phyloP scores from a whole-genome alignment of 1,139 yeast species.

The Yamadazyma spencermartinsiae region DNA sequence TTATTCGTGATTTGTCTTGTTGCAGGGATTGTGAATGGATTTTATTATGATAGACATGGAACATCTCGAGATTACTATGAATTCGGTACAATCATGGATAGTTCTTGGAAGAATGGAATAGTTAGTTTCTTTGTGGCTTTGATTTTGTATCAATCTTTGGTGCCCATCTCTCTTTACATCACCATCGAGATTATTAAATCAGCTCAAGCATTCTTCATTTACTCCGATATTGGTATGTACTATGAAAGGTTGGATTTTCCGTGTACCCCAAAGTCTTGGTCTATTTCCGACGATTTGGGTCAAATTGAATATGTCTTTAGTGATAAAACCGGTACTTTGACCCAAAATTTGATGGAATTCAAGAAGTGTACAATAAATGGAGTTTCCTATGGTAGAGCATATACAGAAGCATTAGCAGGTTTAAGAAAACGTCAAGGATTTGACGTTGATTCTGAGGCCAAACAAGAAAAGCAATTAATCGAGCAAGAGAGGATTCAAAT shows the following conservation, averaged over 20 bases:
- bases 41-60: slow-evolving; percentile 36
- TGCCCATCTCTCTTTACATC: slow-evolving; percentile 60
- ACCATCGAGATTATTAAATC: slow-evolving; percentile 62
- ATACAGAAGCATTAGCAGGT: slow-evolving; percentile 63
- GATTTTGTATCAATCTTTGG: slow-evolving; percentile 57
- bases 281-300: slow-evolving; percentile 64
- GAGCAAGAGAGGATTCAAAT: slow-evolving; percentile 38
- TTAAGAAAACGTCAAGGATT: slow-evolving; percentile 55
- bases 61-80: slow-evolving; percentile 48
- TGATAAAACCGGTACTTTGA: slow-evolving; percentile 62
- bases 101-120: slow-evolving; percentile 53
- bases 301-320: slow-evolving; percentile 63
- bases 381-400: slow-evolving; percentile 56
- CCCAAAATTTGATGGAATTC: slow-evolving; percentile 63
- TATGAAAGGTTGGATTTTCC: slow-evolving; percentile 55
- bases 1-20: slow-evolving; percentile 52
- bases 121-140: slow-evolving; percentile 53
- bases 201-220: slow-evolving; percentile 57
- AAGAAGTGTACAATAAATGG: slow-evolving; percentile 60
- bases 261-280: slow-evolving; percentile 63
- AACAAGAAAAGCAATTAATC: slow-evolving; percentile 39
- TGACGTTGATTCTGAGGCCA: slow-evolving; percentile 51
- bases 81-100: slow-evolving; percentile 51
- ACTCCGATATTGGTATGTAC: slow-evolving; percentile 53
- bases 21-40: slow-evolving; percentile 54